Evolutionary conservation across 257 asterid genomes (phyloP).

Genomic region (Solanum bulbocastanum): DNA sequence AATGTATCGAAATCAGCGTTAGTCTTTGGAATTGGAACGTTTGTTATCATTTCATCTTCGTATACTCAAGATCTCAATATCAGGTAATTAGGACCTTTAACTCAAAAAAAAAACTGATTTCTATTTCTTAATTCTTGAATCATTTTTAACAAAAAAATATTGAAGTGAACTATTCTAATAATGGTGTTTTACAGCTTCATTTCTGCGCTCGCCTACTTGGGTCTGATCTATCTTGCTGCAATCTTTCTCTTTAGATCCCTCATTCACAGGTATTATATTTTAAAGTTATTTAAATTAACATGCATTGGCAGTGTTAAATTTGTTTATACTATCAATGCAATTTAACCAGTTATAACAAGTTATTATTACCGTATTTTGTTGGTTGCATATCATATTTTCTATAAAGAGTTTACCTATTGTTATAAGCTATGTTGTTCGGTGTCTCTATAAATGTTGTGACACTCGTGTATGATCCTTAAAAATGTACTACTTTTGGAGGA

Average conservation of each 20-base stretch:
- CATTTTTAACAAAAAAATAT: neutral
- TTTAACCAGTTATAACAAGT: neutral
- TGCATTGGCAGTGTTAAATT: neutral
- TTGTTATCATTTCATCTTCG: slow-evolving; percentile 67
- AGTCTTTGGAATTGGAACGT: slow-evolving; percentile 75
- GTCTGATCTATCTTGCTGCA: slow-evolving; percentile 81
- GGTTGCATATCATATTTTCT: neutral
- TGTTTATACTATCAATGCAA: neutral
- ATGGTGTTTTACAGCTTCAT: slow-evolving; percentile 48
- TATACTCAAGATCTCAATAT: slow-evolving; percentile 62
- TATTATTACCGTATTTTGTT: neutral
- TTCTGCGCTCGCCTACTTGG: slow-evolving; percentile 63
- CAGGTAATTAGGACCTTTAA: slow-evolving; percentile 30
- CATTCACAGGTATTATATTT: slow-evolving; percentile 42
- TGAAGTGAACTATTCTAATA: neutral
- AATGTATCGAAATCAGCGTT: slow-evolving; percentile 70
- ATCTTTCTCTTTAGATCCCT: slow-evolving; percentile 73
- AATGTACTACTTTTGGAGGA: neutral
- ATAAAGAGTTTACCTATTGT: neutral
- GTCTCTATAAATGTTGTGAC: neutral
- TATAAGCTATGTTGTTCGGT: neutral
- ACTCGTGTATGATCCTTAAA: neutral
- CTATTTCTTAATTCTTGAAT: neutral
- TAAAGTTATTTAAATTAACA: neutral
- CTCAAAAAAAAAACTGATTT: neutral